These are phyloP conservation scores for Tricholoma bakamatsutake DNA, from an alignment of 768 basidiomycete genomes.

Conservation along the genomic window DNA sequence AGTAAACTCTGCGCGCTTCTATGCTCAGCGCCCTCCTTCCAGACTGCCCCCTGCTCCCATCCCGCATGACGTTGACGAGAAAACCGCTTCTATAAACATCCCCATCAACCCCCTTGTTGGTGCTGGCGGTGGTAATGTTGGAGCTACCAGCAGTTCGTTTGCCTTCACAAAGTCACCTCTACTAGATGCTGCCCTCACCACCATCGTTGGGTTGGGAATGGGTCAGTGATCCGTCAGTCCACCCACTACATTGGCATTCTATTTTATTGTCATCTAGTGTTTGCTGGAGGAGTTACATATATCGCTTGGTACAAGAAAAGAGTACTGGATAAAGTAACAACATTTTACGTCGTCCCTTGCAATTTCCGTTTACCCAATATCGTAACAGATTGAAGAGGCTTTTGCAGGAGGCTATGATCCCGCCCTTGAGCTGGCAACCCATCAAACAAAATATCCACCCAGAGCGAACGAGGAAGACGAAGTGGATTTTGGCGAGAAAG, in stretches of 20 bases:
- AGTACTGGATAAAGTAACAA: slow-evolving; percentile 67
- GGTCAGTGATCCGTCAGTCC: slow-evolving; percentile 28
- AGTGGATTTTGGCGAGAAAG: slow-evolving; percentile 29
- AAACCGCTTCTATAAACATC: slow-evolving; percentile 28
- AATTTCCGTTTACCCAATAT: background rate
- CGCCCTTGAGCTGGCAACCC: slow-evolving; percentile 64
- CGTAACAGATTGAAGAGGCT: slow-evolving; percentile 62
- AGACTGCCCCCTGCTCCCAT: slow-evolving; percentile 11
- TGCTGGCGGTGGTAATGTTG: slow-evolving; percentile 27
- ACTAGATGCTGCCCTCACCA: slow-evolving; percentile 52
- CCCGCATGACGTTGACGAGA: slow-evolving; percentile 37
- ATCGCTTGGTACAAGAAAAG: slow-evolving; percentile 77
- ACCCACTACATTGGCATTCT: background rate
- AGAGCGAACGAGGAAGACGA: slow-evolving; percentile 22
- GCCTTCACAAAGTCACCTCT: slow-evolving; percentile 37
- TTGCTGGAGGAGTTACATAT: slow-evolving; percentile 68
- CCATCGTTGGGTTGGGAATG: slow-evolving; percentile 55
- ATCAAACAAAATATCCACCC: slow-evolving; percentile 29
- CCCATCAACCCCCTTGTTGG: slow-evolving; percentile 41
- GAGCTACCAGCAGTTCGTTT: slow-evolving; percentile 26
- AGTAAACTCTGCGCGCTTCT: slow-evolving; percentile 11
- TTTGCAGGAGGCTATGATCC: slow-evolving; percentile 81
- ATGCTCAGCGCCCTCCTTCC: slow-evolving; percentile 9
- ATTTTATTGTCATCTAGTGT: slow-evolving; percentile 33
- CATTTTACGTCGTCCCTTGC: background rate